Conservation (phyloP, 139 green algal species). For the Pseudopediastrum boryanum region DNA sequence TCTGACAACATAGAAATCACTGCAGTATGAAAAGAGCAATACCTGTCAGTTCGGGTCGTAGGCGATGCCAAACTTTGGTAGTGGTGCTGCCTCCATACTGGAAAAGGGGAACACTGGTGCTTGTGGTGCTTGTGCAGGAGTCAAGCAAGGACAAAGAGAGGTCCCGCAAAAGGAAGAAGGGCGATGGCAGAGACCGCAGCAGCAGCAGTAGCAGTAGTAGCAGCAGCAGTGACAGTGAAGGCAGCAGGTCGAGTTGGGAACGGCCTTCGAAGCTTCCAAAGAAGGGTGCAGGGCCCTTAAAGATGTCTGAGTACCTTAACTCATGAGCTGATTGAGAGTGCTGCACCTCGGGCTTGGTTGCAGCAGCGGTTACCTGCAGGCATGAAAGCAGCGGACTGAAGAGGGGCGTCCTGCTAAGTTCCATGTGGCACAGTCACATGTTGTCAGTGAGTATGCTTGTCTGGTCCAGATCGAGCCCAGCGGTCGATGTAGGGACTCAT, state of each 20-base stretch:
- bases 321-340: no score
- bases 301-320: no score
- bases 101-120: conserved; percentile 10
- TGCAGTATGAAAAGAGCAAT: no score
- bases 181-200: not conserved
- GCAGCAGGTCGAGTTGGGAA: not conserved
- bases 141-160: not conserved
- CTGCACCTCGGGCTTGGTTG: no score
- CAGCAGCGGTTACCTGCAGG: not conserved
- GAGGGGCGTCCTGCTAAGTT: not conserved
- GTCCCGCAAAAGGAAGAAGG: conserved; percentile 11
- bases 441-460: no score
- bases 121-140: conserved; percentile 6
- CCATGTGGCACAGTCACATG: no score
- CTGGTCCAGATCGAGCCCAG: no score
- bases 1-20: not conserved
- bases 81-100: not conserved
- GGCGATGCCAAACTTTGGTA: not conserved
- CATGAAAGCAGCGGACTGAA: not conserved
- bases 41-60: no score
- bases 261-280: no score
- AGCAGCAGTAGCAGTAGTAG: conserved; percentile 6
- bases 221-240: not conserved
- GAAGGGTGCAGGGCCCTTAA: no score
- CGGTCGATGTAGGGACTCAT: no score